A percentile compares a stretch with the other conserved stretches of the same genome.
Evolutionary conservation across 805 yeast genomes (phyloP).

Genomic region (Candida lessepsii): DNA sequence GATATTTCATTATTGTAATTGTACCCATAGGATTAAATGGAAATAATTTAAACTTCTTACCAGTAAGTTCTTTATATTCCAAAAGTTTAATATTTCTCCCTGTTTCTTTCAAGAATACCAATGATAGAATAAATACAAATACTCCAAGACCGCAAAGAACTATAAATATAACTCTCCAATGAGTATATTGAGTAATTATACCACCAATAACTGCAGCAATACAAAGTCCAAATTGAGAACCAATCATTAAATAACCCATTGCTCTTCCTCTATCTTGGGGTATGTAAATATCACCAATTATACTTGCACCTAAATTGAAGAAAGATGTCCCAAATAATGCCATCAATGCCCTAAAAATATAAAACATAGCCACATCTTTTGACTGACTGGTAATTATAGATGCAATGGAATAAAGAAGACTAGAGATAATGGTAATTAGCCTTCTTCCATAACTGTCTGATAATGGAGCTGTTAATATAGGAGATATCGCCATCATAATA

Average conservation of each 20-base stretch:
- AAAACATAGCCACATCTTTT: conserved; percentile 51
- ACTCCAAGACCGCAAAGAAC: conserved; percentile 44
- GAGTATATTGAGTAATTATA: conserved; percentile 44
- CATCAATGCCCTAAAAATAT: conserved; percentile 44
- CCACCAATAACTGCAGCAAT: conserved; percentile 54
- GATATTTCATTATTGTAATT: conserved; percentile 35
- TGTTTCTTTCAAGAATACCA: conserved; percentile 47
- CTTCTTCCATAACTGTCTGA: conserved; percentile 50
- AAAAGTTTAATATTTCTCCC: conserved; percentile 22
- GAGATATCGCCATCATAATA: conserved; percentile 50
- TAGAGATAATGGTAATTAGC: conserved; percentile 38
- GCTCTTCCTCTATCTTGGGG: conserved; percentile 51
- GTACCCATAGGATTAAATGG: conserved; percentile 46
- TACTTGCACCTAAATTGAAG: conserved; percentile 49
- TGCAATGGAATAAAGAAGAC: conserved; percentile 22
- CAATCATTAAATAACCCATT: conserved; percentile 47
- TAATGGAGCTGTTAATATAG: conserved; percentile 46
- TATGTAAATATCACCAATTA: conserved; percentile 47
- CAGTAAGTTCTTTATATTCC: conserved; percentile 1
- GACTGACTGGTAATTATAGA: conserved; percentile 40
- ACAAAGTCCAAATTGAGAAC: conserved; percentile 52
- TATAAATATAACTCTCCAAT: conserved; percentile 54
- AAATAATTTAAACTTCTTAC: conserved; percentile 29
- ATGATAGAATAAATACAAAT: conserved; percentile 28
- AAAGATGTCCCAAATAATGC: conserved; percentile 55